Conservation (phyloP, 345 rosid species). For the Euphorbia lathyris region DNA sequence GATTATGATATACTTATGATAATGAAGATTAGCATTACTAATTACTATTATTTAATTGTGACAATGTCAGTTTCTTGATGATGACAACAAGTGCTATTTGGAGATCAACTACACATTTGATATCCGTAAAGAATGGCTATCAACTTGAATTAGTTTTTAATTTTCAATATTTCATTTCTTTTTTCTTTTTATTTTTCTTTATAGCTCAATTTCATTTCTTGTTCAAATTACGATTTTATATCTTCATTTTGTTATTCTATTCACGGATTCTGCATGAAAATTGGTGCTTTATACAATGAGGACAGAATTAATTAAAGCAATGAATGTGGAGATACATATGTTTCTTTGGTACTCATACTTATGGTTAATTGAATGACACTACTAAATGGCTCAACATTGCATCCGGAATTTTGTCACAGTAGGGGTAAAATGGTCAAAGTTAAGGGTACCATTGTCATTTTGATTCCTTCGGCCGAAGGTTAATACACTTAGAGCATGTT, state of each 20-base stretch:
- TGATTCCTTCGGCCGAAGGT: too few relatives aligned
- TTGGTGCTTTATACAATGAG: neutral
- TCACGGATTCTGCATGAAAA: neutral
- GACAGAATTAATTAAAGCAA: too few relatives aligned
- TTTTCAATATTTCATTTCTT: neutral
- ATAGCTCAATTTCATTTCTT: slow-evolving; percentile 9
- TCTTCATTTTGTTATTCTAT: slow-evolving; percentile 4
- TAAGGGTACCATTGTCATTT: too few relatives aligned
- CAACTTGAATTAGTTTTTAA: neutral
- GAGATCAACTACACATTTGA: slow-evolving; percentile 92
- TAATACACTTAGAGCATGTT: too few relatives aligned
- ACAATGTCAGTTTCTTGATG: slow-evolving; percentile 68
- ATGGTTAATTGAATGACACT: too few relatives aligned
- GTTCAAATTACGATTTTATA: slow-evolving; percentile 25
- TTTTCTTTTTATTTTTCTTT: neutral
- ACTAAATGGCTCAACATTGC: too few relatives aligned
- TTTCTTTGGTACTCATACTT: too few relatives aligned
- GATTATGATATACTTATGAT: neutral
- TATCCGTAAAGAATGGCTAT: slow-evolving; percentile 72
- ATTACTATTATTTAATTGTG: slow-evolving; percentile 8
- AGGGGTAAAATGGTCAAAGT: too few relatives aligned
- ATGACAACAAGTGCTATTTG: slow-evolving; percentile 79
- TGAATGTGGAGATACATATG: too few relatives aligned
- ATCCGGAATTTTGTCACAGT: too few relatives aligned
- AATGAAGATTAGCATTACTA: neutral